Conservation (phyloP, 164 flowering plant species). For the Aristolochia californica region DNA sequence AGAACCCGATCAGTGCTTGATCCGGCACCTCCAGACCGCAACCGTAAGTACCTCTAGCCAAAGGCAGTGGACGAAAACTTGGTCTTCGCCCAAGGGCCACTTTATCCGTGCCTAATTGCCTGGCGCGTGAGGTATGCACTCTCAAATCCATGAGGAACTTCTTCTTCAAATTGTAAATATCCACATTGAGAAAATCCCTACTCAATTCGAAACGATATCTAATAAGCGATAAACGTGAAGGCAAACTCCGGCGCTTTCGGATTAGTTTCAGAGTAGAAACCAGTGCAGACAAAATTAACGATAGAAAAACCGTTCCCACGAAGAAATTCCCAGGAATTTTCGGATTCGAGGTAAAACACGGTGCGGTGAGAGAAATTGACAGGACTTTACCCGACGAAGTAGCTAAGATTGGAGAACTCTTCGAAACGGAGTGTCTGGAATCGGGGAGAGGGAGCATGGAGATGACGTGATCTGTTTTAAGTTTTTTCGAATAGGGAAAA, state of each 20-base stretch:
- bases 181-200: no score
- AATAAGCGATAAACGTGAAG: no score
- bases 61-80: neutral
- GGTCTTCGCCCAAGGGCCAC: neutral
- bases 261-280: neutral
- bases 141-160: neutral
- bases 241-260: neutral
- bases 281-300: neutral
- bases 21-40: neutral
- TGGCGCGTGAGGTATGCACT: neutral
- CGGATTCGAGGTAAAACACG: neutral
- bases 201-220: no score
- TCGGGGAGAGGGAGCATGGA: no score
- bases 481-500: neutral
- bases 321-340: neutral
- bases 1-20: neutral
- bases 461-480: no score
- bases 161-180: neutral
- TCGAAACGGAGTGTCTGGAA: no score
- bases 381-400: neutral
- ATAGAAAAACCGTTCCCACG: neutral
- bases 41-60: neutral
- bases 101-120: neutral
- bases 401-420: no score
- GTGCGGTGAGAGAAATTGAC: neutral